These are phyloP conservation scores for Globisporangium radiosum DNA, from an alignment of 352 stramenopile genomes.

Conservation along the genomic window DNA sequence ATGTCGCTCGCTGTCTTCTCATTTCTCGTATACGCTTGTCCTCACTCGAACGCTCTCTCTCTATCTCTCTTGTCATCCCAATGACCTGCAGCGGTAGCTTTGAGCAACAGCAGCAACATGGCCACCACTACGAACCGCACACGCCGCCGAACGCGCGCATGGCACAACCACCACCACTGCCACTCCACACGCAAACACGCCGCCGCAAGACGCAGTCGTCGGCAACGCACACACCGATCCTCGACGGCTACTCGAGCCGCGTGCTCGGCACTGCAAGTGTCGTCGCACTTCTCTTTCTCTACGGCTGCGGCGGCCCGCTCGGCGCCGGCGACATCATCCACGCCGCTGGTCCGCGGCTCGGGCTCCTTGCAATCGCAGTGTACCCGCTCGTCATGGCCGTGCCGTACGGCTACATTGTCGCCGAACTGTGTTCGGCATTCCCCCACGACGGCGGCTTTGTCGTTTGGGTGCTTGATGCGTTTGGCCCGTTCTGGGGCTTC, in stretches of 20 bases:
- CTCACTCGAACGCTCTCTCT: no score
- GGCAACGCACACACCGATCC: not conserved
- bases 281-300: conserved; percentile 23
- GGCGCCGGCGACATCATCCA: conserved; percentile 21
- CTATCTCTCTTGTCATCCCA: no score
- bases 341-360: conserved; percentile 32
- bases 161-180: no score
- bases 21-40: no score
- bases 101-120: no score
- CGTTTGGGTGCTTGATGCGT: conserved; percentile 87
- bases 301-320: conserved; percentile 19
- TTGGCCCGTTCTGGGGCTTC: conserved; percentile 78
- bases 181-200: no score
- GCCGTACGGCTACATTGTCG: conserved; percentile 85
- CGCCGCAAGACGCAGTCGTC: no score
- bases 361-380: conserved; percentile 70
- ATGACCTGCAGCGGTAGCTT: no score
- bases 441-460: conserved; percentile 76
- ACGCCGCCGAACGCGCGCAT: no score
- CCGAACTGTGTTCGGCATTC: conserved; percentile 87
- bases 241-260: conserved; percentile 9
- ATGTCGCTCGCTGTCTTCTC: no score
- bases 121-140: no score
- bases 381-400: conserved; percentile 85
- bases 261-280: conserved; percentile 20